Percentiles rank a stretch among this genome's conserved stretches.
These are phyloP conservation scores for Zea mays DNA, from an alignment of 176 grass and related monocot species.

Conservation along the genomic window DNA sequence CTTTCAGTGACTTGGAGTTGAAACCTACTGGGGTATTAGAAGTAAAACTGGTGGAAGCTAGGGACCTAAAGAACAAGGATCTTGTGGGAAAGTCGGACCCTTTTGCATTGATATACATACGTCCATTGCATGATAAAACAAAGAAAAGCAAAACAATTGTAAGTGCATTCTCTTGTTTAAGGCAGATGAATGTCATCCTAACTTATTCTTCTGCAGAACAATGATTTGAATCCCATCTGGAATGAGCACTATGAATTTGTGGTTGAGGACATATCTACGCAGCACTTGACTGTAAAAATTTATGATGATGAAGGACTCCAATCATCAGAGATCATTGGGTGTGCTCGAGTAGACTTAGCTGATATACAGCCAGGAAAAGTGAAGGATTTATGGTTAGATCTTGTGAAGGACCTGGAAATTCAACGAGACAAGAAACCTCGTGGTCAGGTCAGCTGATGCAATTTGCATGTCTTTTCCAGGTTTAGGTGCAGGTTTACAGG, in stretches of 20 bases:
- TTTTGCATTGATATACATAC: conserved; percentile 74
- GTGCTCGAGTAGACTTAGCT: conserved; percentile 64
- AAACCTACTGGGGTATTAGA: conserved; percentile 92
- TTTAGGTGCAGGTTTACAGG: not conserved
- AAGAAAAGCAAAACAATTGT: conserved; percentile 98
- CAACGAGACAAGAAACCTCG: conserved; percentile 80
- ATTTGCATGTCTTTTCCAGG: not conserved
- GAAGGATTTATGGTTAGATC: conserved; percentile 88
- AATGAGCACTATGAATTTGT: conserved; percentile 94
- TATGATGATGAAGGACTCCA: conserved; percentile 94
- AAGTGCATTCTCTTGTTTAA: conserved; percentile 52
- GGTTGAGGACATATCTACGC: conserved; percentile 93
- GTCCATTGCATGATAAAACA: conserved; percentile 76
- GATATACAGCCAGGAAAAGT: conserved; percentile 87
- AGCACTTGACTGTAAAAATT: conserved; percentile 79
- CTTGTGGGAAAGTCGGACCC: conserved; percentile 95
- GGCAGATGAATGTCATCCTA: conserved; percentile 29
- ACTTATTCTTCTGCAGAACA: conserved; percentile 64
- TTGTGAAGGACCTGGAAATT: conserved; percentile 89
- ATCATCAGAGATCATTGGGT: conserved; percentile 78
- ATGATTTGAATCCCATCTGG: conserved; percentile 98
- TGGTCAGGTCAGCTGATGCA: conserved; percentile 64
- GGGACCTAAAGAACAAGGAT: conserved; percentile 86
- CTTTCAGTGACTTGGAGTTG: conserved; percentile 83
- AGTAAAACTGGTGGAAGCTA: conserved; percentile 97